Percentiles rank a stretch among this genome's conserved stretches.
phyloP scores from a whole-genome alignment of 305 asterid genomes.

The Fraxinus nigra region DNA sequence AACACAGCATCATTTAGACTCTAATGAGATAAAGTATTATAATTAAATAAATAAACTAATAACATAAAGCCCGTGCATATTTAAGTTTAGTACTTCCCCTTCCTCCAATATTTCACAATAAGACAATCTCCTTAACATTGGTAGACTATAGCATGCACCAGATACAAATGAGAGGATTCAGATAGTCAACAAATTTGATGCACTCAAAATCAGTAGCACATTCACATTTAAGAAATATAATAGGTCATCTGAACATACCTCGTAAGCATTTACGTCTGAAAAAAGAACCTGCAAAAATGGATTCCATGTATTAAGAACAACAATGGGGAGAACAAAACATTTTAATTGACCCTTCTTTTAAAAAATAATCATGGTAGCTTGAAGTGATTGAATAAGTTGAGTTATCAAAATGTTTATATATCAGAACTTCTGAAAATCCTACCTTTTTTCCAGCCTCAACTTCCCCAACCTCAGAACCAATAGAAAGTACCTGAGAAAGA shows the following conservation, averaged over 20 bases:
- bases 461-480: constrained; percentile 61
- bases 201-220: background rate
- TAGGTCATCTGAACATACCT: constrained; percentile 40
- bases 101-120: background rate
- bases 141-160: background rate
- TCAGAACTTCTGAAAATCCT: background rate
- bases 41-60: background rate
- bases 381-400: background rate
- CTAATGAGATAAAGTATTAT: background rate
- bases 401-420: background rate
- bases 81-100: background rate
- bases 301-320: constrained; percentile 13
- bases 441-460: constrained; percentile 81
- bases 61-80: background rate
- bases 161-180: background rate
- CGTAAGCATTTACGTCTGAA: constrained; percentile 82
- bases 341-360: background rate
- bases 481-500: constrained; percentile 53
- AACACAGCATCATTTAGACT: background rate
- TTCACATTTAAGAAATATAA: background rate
- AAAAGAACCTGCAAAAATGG: constrained; percentile 68
- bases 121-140: background rate
- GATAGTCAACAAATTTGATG: background rate
- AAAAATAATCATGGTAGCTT: background rate
- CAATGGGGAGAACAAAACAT: background rate